Conservation (phyloP, 345 rosid species). For the Rhodomyrtus tomentosa region DNA sequence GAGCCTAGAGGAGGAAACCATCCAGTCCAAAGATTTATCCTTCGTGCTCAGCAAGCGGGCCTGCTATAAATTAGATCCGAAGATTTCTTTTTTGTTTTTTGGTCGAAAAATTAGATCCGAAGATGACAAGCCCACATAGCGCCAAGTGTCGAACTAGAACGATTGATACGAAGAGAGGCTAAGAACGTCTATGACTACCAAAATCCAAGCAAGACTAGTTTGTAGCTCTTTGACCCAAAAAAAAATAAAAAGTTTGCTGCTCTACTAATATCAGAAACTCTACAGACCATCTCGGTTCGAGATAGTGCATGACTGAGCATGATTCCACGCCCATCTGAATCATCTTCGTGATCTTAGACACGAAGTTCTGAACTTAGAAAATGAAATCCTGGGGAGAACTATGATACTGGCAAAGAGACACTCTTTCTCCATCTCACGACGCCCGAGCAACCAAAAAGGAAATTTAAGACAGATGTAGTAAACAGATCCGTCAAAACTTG, state of each 20-base stretch:
- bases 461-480: background rate
- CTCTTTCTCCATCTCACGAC: background rate
- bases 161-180: background rate
- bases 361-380: background rate
- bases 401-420: background rate
- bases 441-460: background rate
- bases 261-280: background rate
- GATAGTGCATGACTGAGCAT: background rate
- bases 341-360: background rate
- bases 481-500: background rate
- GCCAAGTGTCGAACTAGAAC: background rate
- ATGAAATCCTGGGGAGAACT: background rate
- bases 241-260: background rate
- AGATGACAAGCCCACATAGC: background rate
- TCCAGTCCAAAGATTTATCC: background rate
- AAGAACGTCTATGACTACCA: background rate
- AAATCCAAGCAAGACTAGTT: background rate
- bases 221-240: background rate
- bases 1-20: background rate
- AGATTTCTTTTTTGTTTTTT: no score
- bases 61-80: background rate
- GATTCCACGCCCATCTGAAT: background rate
- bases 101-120: background rate
- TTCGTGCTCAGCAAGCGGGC: no score
- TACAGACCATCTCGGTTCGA: background rate